Evolutionary conservation across 306 rosid genomes (phyloP), one percentile per base, ranked within the genome.

Genomic region (Pyrus pyrifolia): DNA sequence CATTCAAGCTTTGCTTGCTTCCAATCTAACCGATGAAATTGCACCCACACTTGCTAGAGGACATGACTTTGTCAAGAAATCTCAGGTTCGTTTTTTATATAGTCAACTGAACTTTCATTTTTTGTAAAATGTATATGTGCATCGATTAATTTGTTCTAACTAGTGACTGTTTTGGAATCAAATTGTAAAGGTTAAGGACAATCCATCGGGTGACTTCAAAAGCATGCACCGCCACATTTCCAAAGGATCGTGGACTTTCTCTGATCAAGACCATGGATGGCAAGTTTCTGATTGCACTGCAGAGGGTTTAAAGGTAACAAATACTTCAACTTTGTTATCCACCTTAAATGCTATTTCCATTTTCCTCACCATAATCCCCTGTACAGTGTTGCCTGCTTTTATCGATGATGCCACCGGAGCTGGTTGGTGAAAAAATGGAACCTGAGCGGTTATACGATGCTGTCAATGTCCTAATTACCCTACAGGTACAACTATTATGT

Each of bases 221-320:
- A 78, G 81, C 23, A 91, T 91, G 96, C 9, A 81, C 79, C 90
- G 91, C 58, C 96, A 91, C 74, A 91, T 84, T 68, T 91, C 91
- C 14, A 91, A 88, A 76, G 96, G 96, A 6, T 81, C 96, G 2
- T 91, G 96, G 96, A 88, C 96, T 30, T 88, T 91, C 79, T 88
- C 96, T 2, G 91, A 91, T 75, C 88, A 87, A 79, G 96, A 90
- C 77, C 96, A 90, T 35, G 96, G 93, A 80, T 88, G 96, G 96
- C 91, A 88, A 73, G 87, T 83, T 82, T 90, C 96, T 61, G 96
- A 92, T 80, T 85, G 93, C 45, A 89, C 97, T 7, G 93, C 97
- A 14, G 97, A 92, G 70, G 91, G 84, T 76, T 76, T 92, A 35
- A 89, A 89, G 92, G 97, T 91, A 78, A 70, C 45, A 40, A 40